Evolutionary conservation across 345 rosid genomes (phyloP).

Genomic region (Rhodamnia rubescens): DNA sequence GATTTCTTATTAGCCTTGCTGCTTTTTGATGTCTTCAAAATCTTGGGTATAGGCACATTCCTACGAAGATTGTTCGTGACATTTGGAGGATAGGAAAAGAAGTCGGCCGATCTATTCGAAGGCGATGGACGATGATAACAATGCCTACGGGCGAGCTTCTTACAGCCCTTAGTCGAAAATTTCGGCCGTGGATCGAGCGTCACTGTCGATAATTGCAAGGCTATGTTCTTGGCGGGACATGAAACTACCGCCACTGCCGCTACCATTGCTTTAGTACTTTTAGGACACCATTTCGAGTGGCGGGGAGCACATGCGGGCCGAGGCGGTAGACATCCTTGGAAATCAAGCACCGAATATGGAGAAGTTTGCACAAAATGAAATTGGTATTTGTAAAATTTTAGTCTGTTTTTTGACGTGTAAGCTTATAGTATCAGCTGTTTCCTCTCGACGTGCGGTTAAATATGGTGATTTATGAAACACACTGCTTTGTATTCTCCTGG

Average conservation of each 20-base stretch:
- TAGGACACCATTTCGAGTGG: constrained; percentile 20
- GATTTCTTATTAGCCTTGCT: too few species aligned
- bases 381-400: neutral
- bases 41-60: neutral
- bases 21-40: neutral
- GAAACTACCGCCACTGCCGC: constrained; percentile 18
- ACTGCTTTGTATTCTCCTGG: constrained; percentile 13
- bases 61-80: constrained; percentile 5
- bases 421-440: neutral
- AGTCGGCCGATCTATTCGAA: neutral
- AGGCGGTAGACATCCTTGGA: constrained; percentile 6
- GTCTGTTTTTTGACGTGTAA: neutral
- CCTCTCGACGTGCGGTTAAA: constrained; percentile 1
- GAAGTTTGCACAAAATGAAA: constrained; percentile 14
- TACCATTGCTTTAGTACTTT: constrained; percentile 12
- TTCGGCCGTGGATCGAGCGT: neutral
- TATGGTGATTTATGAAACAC: constrained; percentile 18
- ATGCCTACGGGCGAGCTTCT: neutral
- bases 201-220: constrained; percentile 23
- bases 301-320: constrained; percentile 4
- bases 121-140: neutral
- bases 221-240: constrained; percentile 17
- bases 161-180: neutral
- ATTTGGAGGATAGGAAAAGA: constrained; percentile 18
- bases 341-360: constrained; percentile 3